Base-by-base conservation (phyloP, 2,329 filamentous ascomycete genomes). In the Xylaria digitata region DNA sequence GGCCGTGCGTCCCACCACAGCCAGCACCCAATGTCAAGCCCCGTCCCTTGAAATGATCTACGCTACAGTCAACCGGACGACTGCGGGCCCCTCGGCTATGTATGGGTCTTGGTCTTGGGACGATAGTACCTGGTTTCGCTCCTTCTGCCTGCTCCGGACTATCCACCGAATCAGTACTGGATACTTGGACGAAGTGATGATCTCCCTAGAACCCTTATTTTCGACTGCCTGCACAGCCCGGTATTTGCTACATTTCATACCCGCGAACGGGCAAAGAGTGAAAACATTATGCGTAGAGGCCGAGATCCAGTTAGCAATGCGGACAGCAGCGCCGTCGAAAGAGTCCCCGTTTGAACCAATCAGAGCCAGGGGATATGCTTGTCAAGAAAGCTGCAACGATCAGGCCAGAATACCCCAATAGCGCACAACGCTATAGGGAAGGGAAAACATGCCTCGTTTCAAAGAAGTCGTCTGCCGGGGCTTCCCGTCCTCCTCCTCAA, bases 1-100 rank as follows among this genome's bases (percentile, higher is more conserved):
- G 69, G 58, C 66, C 69, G 69, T 56, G 50, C 55, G 58, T 66
- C 66, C 68, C 66, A 62, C 69, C 43, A 55, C n/a, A 37, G 23
- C 55, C 61, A 67, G 45, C 30, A 56, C 60, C 60, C 17, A 58
- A 49, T 43, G n/a, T 62, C 63, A 40, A 62, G 68, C 65, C 48
- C 62, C 54, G 32, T 59, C 23, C 57, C 55, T 52, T 55, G 46
- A 46, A 61, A 61, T 56, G 65, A 68, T 70, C 65, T 61, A 66
- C 62, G 42, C 58, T 49, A 63, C 48, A 56, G 61, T n/a, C 64
- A 52, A 62, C 61, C 57, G 61, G 58, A 45, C 49, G 42, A 59
- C 50, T 52, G 52, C 56, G 57, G 52, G 61, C 59, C 34, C 64
- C 48, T 56, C 68, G 60, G 68, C 46, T 67, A 68, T 65, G 62